Percentiles rank a stretch among this genome's conserved stretches.
phyloP scores from a whole-genome alignment of 352 stramenopile species.

The Phytophthora agathidicida region DNA sequence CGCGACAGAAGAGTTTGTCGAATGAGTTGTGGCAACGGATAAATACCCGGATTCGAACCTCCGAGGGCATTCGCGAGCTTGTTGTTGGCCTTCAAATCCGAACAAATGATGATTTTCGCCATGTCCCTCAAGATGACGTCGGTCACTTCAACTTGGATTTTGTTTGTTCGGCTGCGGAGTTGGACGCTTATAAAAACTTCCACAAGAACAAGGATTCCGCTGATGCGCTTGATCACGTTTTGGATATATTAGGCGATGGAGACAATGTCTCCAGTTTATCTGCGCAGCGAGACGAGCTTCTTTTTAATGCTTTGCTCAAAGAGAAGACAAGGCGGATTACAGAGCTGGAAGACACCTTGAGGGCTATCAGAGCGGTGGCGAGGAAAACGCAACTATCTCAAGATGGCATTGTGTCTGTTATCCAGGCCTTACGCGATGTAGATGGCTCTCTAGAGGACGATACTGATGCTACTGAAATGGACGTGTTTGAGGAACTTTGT shows the following conservation, averaged over 20 bases:
- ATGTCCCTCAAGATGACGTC: conserved; percentile 43
- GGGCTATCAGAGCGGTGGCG: conserved; percentile 50
- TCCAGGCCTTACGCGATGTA: conserved; percentile 15
- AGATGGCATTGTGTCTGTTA: conserved; percentile 50
- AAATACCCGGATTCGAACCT: conserved; percentile 36
- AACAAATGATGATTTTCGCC: conserved; percentile 44
- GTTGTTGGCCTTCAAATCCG: conserved; percentile 44
- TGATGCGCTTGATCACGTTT: conserved; percentile 10
- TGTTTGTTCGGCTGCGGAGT: conserved; percentile 10
- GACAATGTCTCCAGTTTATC: conserved; percentile 26
- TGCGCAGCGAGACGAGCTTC: conserved; percentile 42
- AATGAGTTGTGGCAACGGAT: conserved; percentile 55
- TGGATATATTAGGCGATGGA: conserved; percentile 24
- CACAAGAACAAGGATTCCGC: conserved; percentile 31
- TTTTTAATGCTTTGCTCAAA: conserved; percentile 56
- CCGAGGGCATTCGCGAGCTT: conserved; percentile 47
- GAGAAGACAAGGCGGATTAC: conserved; percentile 67
- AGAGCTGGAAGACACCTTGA: conserved; percentile 54
- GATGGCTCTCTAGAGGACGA: neutral
- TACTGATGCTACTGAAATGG: conserved; percentile 3
- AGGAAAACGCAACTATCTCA: conserved; percentile 49
- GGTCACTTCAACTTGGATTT: conserved; percentile 18
- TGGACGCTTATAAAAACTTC: conserved; percentile 32
- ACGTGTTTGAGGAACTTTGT: conserved; percentile 31
- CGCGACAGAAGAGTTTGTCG: conserved; percentile 31